Percentiles rank a stretch among this genome's conserved stretches.
These are phyloP conservation scores for Cryptococcus sp. DNA, from an alignment of 1,284 basidiomycete genomes.

Conservation along the genomic window DNA sequence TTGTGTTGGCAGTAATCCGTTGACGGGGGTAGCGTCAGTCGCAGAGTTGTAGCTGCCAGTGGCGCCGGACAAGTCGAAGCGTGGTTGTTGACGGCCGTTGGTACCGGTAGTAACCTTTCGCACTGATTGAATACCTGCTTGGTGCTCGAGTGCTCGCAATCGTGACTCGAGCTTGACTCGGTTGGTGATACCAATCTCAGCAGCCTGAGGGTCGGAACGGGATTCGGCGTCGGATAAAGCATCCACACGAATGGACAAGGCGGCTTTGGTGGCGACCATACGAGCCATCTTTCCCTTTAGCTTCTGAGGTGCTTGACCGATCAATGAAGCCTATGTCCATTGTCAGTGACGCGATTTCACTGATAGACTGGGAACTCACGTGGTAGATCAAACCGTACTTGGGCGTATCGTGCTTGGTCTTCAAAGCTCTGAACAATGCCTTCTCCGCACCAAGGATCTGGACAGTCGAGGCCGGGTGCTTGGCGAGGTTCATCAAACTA, in stretches of 20 bases:
- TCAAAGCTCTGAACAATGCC: constrained; percentile 94
- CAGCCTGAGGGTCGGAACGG: constrained; percentile 77
- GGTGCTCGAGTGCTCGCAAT: constrained; percentile 82
- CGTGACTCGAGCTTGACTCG: constrained; percentile 94
- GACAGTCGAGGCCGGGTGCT: constrained; percentile 96
- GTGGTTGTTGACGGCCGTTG: constrained; percentile 64
- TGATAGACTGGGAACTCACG: constrained; percentile 56
- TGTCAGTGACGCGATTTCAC: background rate
- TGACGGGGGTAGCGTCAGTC: constrained; percentile 68
- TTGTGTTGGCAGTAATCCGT: constrained; percentile 67
- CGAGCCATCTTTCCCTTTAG: constrained; percentile 99
- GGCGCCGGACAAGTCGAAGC: constrained; percentile 75
- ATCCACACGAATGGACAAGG: constrained; percentile 94
- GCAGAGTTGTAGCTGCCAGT: constrained; percentile 70
- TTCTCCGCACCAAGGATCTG: constrained; percentile 99
- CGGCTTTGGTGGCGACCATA: constrained; percentile 98
- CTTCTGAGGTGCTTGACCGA: constrained; percentile 96
- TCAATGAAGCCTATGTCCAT: constrained; percentile 71
- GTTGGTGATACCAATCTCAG: constrained; percentile 87
- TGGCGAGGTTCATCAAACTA: constrained; percentile 87
- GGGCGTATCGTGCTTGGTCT: constrained; percentile 98
- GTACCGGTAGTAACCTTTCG: constrained; percentile 61
- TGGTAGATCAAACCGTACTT: constrained; percentile 98
- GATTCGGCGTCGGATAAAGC: constrained; percentile 89
- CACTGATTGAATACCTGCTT: constrained; percentile 67